Evolutionary conservation across 108 stramenopile genomes (phyloP), one percentile per base, ranked within the genome.

Genomic region (Nitzschia palea): DNA sequence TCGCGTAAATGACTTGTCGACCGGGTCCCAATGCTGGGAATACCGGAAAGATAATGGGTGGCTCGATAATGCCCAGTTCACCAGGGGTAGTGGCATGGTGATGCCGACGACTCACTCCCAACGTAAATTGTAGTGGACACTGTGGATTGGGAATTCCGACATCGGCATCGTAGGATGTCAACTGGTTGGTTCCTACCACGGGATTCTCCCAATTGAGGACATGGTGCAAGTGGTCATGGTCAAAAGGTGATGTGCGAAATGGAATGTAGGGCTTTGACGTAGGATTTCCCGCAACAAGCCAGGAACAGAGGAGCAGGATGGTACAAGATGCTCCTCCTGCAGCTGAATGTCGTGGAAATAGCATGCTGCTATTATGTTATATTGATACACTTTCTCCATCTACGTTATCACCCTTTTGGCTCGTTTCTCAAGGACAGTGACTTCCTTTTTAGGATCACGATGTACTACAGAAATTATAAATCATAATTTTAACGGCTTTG

Each of bases 21-120:
- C 91, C 90, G 15, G 87, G 86, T 59, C 90, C 91, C 0, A 71
- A 67, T 50, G 79, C 83, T 8, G 91, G 88, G 68, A 87, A 79
- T 57, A 87, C 67, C 25, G 91, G 86, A 62, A 86, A 81, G 23
- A 89, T 80, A 4, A 92, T 56, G 15, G 88, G 86, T 15, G 91
- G 81, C 12, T 84, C 58, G 10, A 64, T 56, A 48, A 83, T 76
- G 34, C 66, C 57, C 5, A 65, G 22, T 40, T 40, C 50, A 40
- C 47, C 50, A 15, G 48, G 25, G 4, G 47, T 18, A 36, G 55
- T 55, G 9, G 48, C 32, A 44, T 61, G 66, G 48, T 85, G 80
- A 25, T 71, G 43, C 22, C 74, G 70, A 23, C 78, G 76, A 5
- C 82, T 73, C 10, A 85, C 73, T 25, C 87, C 87, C 58, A 92